Evolutionary conservation across 441 rosid genomes (phyloP).

Genomic region (Arabidopsis hybrid): DNA sequence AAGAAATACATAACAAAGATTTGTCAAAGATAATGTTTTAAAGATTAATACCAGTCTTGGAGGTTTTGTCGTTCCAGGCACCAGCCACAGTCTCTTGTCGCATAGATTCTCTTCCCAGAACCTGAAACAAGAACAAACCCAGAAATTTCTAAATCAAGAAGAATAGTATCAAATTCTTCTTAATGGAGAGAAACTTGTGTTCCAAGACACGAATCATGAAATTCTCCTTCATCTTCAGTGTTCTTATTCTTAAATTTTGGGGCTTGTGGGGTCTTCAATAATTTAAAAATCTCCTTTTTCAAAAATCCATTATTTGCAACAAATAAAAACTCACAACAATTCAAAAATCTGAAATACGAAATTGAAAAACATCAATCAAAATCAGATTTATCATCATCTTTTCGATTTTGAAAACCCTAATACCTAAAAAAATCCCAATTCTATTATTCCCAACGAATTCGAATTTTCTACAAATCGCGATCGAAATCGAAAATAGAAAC

Average conservation of each 20-base stretch:
- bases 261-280: constrained; percentile 37
- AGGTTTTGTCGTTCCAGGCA: constrained; percentile 49
- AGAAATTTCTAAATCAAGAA: constrained; percentile 4
- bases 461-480: background rate
- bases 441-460: background rate
- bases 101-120: constrained; percentile 60
- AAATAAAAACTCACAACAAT: background rate
- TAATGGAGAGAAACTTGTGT: constrained; percentile 29
- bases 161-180: constrained; percentile 2
- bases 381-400: background rate
- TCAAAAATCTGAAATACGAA: constrained; percentile 3
- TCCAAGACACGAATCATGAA: constrained; percentile 33
- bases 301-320: constrained; percentile 1
- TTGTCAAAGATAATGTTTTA: constrained; percentile 21
- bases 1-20: constrained; percentile 40
- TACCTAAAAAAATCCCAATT: constrained; percentile 25
- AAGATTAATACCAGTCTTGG: constrained; percentile 48
- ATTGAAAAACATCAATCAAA: background rate
- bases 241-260: constrained; percentile 26
- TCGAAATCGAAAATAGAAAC: background rate
- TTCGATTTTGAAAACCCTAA: constrained; percentile 30
- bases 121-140: constrained; percentile 48
- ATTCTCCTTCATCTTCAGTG: background rate
- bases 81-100: constrained; percentile 50
- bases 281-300: background rate